Percentiles rank a stretch among this genome's conserved stretches.
phyloP scores from a whole-genome alignment of 345 rosid genomes.

The Rhizophora mangle region DNA sequence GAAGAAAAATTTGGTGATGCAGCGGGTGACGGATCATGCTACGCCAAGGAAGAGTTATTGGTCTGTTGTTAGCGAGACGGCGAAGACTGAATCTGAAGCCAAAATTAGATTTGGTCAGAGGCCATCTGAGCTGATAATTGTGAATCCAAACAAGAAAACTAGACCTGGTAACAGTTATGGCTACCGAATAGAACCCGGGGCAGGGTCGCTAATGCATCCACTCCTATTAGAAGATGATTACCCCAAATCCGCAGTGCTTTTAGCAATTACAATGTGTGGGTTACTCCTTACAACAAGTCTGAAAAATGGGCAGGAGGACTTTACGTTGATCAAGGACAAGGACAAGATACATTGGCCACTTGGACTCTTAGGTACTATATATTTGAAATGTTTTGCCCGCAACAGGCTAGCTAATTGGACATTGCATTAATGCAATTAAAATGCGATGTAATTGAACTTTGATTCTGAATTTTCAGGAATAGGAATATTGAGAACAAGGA shows the following conservation, averaged over 20 bases:
- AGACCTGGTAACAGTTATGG: conserved; percentile 39
- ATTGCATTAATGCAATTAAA: not conserved
- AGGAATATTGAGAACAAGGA: conserved; percentile 47
- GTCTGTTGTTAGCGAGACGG: conserved; percentile 38
- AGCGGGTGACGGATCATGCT: conserved; percentile 6
- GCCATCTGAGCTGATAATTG: conserved; percentile 30
- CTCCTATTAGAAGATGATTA: conserved; percentile 30
- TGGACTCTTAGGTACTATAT: conserved; percentile 40
- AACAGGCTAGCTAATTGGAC: too few species aligned
- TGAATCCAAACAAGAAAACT: conserved; percentile 42
- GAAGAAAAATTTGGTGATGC: conserved; percentile 37
- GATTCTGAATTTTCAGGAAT: conserved; percentile 22
- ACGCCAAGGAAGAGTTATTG: conserved; percentile 56
- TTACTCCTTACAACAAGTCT: conserved; percentile 51
- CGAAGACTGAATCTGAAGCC: conserved; percentile 42
- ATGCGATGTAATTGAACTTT: not conserved
- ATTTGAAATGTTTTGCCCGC: not conserved
- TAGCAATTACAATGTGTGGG: conserved; percentile 53
- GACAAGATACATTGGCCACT: conserved; percentile 44
- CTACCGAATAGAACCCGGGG: conserved; percentile 38
- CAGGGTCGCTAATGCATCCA: conserved; percentile 6
- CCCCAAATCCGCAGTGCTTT: conserved; percentile 45
- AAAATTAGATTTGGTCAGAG: conserved; percentile 23
- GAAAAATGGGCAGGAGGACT: conserved; percentile 51
- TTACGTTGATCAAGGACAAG: conserved; percentile 46